phyloP scores from a whole-genome alignment of 176 grass and related monocot genomes.

The Juncus inflexus region DNA sequence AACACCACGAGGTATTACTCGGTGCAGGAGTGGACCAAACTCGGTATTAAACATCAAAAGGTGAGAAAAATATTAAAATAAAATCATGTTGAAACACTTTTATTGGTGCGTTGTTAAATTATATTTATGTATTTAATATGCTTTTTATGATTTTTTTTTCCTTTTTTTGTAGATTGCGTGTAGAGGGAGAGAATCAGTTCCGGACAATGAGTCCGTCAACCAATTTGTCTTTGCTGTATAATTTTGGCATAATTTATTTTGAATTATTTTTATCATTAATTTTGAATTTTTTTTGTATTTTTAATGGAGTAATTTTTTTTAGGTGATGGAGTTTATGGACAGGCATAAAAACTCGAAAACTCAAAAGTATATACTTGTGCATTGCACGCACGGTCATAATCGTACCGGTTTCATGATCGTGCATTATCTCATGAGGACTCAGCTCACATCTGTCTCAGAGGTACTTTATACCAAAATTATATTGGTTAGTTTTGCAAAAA shows the following conservation, averaged over 20 bases:
- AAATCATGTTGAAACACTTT: too few relatives aligned
- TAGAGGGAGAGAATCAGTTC: constrained; percentile 88
- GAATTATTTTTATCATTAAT: background rate
- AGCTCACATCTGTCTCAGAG: constrained; percentile 57
- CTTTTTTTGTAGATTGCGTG: constrained; percentile 67
- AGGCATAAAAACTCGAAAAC: constrained; percentile 69
- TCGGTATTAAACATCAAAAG: constrained; percentile 93
- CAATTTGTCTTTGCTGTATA: constrained; percentile 76
- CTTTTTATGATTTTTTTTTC: background rate
- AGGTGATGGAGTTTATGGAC: constrained; percentile 76
- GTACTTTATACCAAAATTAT: constrained; percentile 22
- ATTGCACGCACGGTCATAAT: constrained; percentile 99
- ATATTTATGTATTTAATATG: background rate
- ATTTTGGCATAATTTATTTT: background rate
- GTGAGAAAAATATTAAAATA: constrained; percentile 32
- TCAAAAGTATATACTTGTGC: constrained; percentile 86
- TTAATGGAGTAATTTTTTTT: background rate
- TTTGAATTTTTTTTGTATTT: background rate
- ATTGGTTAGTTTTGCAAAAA: too few relatives aligned
- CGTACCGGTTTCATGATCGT: constrained; percentile 99
- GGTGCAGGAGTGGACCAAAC: constrained; percentile 68
- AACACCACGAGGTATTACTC: constrained; percentile 87
- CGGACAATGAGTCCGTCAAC: constrained; percentile 91
- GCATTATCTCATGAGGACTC: constrained; percentile 91
- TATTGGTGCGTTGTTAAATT: too few relatives aligned